Conservation (phyloP, 2,329 filamentous ascomycete genomes). For the Penicillium sp. region DNA sequence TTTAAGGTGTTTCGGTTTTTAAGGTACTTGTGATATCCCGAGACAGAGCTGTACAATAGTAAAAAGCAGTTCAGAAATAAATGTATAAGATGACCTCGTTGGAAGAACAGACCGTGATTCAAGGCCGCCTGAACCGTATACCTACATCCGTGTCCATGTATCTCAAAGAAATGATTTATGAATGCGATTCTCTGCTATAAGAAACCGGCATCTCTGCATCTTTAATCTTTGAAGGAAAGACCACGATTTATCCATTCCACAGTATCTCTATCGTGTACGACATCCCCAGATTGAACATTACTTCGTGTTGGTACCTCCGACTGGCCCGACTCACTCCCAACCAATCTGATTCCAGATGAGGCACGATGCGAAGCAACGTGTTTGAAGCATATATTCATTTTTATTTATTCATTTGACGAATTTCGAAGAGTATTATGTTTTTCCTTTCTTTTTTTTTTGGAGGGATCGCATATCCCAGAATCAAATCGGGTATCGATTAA, state of each 20-base stretch:
- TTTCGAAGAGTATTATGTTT: not conserved
- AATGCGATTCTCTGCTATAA: no score
- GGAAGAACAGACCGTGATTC: not conserved
- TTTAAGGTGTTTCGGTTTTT: conserved; percentile 7
- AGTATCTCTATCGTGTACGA: not conserved
- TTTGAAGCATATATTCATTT: not conserved
- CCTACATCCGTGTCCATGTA: not conserved
- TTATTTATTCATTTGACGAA: not conserved
- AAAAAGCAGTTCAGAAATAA: conserved; percentile 15
- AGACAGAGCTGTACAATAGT: conserved; percentile 25
- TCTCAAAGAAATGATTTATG: no score
- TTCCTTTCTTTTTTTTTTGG: conserved; percentile 8
- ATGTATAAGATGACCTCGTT: conserved; percentile 9
- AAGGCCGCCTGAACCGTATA: not conserved
- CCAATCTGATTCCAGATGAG: not conserved
- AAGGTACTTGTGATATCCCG: conserved; percentile 28
- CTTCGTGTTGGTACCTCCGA: not conserved
- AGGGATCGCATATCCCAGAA: conserved; percentile 18
- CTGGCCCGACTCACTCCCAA: not conserved
- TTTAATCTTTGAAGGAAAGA: not conserved
- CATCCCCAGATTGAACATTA: not conserved
- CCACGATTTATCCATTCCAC: not conserved
- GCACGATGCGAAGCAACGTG: not conserved
- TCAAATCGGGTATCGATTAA: conserved; percentile 42
- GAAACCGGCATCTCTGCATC: not conserved